Evolutionary conservation across 2,329 filamentous ascomycete species (phyloP).

Genomic region (Colletotrichum sp.): DNA sequence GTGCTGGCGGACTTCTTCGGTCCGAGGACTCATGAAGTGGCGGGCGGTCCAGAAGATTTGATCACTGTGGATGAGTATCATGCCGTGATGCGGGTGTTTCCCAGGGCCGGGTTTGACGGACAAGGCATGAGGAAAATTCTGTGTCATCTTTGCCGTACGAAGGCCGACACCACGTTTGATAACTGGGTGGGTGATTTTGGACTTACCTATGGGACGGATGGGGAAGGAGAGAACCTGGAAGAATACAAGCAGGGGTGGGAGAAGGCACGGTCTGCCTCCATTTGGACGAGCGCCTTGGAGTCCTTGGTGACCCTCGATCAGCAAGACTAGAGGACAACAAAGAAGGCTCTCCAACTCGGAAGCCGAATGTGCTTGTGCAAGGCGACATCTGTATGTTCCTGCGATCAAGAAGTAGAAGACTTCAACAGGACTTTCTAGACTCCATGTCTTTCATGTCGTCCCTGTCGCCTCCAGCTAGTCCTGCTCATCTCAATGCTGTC

Average conservation of each 20-base stretch:
- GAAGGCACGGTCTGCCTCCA: background rate
- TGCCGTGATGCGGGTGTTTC: background rate
- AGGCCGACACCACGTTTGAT: background rate
- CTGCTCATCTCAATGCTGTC: background rate
- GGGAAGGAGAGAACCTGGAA: background rate
- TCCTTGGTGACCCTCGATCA: background rate
- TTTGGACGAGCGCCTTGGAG: background rate
- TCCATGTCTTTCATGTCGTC: background rate
- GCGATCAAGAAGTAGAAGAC: no score
- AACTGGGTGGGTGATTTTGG: background rate
- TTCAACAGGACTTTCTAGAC: no score
- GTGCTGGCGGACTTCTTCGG: background rate
- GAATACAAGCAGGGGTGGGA: background rate
- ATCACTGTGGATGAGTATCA: background rate
- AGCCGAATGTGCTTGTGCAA: fast-evolving
- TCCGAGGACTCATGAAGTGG: background rate
- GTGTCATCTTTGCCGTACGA: background rate
- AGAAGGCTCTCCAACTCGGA: no score
- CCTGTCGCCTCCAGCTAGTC: background rate
- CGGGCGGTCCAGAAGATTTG: background rate
- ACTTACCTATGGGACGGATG: background rate
- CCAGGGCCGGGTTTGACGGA: background rate
- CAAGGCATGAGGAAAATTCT: background rate
- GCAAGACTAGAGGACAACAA: background rate
- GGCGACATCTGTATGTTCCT: fast-evolving